phyloP scores from a whole-genome alignment of 129 eudicot species.

The Tagetes patula region DNA sequence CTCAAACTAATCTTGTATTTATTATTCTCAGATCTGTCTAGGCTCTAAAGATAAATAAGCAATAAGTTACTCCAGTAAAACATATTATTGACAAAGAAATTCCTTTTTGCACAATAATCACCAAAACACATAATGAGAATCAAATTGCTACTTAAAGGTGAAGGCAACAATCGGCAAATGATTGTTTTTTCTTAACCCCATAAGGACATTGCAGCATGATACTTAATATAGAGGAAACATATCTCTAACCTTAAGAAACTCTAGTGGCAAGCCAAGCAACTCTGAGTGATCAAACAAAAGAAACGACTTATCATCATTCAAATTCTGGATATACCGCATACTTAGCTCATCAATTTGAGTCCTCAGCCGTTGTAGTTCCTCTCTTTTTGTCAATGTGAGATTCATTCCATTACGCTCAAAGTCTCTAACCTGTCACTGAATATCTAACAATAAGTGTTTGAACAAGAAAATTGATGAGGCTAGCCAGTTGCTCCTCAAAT shows the following conservation, averaged over 20 bases:
- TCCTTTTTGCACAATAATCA: not conserved
- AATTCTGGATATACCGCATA: slow-evolving; percentile 61
- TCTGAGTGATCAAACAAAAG: slow-evolving; percentile 67
- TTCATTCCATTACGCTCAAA: slow-evolving; percentile 88
- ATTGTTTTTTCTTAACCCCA: slow-evolving; percentile 6
- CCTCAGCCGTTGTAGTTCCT: slow-evolving; percentile 74
- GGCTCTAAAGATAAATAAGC: slow-evolving; percentile 48
- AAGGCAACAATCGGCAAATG: not conserved
- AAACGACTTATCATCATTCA: slow-evolving; percentile 59
- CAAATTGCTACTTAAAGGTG: slow-evolving; percentile 13
- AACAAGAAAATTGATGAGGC: slow-evolving; percentile 21
- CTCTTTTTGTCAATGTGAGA: slow-evolving; percentile 72
- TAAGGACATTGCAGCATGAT: slow-evolving; percentile 22
- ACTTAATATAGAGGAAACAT: not conserved
- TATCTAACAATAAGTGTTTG: slow-evolving; percentile 49
- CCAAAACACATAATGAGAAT: slow-evolving; percentile 15
- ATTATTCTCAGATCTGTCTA: slow-evolving; percentile 62
- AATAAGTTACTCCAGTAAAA: not conserved
- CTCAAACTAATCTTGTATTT: slow-evolving; percentile 61
- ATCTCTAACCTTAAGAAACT: slow-evolving; percentile 58
- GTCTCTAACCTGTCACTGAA: slow-evolving; percentile 95
- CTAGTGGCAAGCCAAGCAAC: slow-evolving; percentile 75
- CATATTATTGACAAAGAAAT: slow-evolving; percentile 10
- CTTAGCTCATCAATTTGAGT: slow-evolving; percentile 72
- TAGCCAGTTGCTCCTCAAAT: slow-evolving; percentile 17